Evolutionary conservation across 1,284 basidiomycete genomes (phyloP).

Genomic region (Jaminaea rosea): DNA sequence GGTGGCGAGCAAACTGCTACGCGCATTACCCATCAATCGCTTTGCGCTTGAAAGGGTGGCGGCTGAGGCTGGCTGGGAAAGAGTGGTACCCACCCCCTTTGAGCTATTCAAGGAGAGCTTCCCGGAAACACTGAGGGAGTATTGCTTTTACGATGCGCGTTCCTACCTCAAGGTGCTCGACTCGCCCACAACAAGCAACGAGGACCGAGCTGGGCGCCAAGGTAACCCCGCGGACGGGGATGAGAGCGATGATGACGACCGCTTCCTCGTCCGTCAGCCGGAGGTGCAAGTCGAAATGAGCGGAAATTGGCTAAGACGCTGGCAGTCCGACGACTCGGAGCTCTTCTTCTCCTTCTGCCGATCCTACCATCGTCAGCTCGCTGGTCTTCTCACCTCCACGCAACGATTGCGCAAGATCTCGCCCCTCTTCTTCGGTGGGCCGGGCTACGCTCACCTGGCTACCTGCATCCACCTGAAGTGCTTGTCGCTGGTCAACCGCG

Average conservation of each 20-base stretch:
- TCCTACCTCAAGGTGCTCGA: conserved; percentile 38
- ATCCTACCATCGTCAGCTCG: conserved; percentile 39
- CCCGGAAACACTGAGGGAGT: conserved; percentile 23
- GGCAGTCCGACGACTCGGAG: conserved; percentile 45
- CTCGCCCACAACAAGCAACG: background rate
- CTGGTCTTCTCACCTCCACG: conserved; percentile 20
- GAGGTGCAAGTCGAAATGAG: conserved; percentile 43
- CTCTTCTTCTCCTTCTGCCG: conserved; percentile 44
- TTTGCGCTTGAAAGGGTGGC: conserved; percentile 38
- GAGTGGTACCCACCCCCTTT: conserved; percentile 18
- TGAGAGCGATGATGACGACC: conserved; percentile 23
- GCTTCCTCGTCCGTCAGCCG: conserved; percentile 32
- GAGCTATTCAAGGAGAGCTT: conserved; percentile 21
- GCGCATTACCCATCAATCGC: conserved; percentile 37
- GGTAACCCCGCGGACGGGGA: conserved; percentile 3
- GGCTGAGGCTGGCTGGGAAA: conserved; percentile 30
- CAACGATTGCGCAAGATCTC: conserved; percentile 1
- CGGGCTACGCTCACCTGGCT: conserved; percentile 38
- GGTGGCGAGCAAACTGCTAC: conserved; percentile 37
- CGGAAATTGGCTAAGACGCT: conserved; percentile 42
- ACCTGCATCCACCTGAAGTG: conserved; percentile 43
- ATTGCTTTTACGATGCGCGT: conserved; percentile 37
- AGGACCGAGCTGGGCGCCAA: too few species aligned
- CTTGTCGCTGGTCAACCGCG: conserved; percentile 34
- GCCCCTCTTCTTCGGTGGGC: conserved; percentile 37